phyloP scores from a whole-genome alignment of 768 basidiomycete genomes.

The Glaciozyma martinii region DNA sequence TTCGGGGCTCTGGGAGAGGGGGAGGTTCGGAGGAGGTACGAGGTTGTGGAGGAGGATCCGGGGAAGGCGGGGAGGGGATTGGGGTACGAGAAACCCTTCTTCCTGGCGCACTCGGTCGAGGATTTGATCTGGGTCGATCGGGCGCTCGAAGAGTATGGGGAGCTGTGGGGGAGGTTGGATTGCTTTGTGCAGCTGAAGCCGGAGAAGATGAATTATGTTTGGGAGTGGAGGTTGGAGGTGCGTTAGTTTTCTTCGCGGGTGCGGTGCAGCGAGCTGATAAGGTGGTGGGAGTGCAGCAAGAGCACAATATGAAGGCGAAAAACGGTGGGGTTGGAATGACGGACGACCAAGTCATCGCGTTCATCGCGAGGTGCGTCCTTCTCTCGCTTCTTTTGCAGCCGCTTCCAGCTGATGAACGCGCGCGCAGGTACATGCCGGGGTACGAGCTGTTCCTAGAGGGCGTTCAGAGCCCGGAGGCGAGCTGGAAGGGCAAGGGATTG shows the following conservation, averaged over 20 bases:
- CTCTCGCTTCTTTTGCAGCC: conserved; percentile 32
- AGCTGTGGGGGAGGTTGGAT: conserved; percentile 64
- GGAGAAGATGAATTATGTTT: conserved; percentile 49
- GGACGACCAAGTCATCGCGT: conserved; percentile 62
- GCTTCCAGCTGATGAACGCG: background rate
- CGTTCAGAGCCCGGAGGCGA: conserved; percentile 36
- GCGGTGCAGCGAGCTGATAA: no score
- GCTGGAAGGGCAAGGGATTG: conserved; percentile 50
- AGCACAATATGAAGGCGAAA: conserved; percentile 71
- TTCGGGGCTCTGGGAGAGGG: conserved; percentile 56
- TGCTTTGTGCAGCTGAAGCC: conserved; percentile 62
- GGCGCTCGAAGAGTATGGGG: conserved; percentile 51
- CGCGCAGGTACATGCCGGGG: conserved; percentile 73
- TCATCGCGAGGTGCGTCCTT: conserved; percentile 30
- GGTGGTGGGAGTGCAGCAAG: conserved; percentile 51
- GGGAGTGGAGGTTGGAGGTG: conserved; percentile 63
- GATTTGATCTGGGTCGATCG: conserved; percentile 60
- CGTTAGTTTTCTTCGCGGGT: background rate
- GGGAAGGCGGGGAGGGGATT: background rate
- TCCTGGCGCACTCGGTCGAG: conserved; percentile 36
- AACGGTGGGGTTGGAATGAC: conserved; percentile 87
- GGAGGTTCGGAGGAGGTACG: conserved; percentile 54
- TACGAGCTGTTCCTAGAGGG: conserved; percentile 77
- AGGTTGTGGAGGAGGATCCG: conserved; percentile 13
- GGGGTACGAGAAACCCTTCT: conserved; percentile 27